Percentiles rank a stretch among this genome's conserved stretches.
Evolutionary conservation across 352 stramenopile species (phyloP).

Genomic region (Pythium phragmiticola): DNA sequence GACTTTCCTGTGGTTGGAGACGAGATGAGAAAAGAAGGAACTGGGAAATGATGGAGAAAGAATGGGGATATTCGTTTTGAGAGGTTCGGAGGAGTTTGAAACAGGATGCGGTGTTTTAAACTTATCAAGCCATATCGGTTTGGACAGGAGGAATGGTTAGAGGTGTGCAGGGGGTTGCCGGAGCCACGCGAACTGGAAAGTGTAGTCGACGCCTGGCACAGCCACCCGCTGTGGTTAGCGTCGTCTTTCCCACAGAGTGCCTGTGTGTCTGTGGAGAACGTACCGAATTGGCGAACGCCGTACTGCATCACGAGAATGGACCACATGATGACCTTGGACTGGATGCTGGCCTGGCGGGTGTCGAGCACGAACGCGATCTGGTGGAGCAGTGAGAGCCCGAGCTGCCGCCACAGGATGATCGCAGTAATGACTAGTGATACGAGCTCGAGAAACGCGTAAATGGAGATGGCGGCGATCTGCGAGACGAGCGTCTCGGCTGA

Average conservation of each 20-base stretch:
- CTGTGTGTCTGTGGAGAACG: not conserved
- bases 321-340: constrained; percentile 22
- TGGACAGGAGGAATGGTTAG: not conserved
- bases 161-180: not conserved
- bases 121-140: not conserved
- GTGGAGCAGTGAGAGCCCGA: constrained; percentile 14
- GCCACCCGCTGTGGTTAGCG: not conserved
- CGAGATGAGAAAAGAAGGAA: not conserved
- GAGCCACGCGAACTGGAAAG: constrained; percentile 19
- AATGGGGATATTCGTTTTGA: not conserved
- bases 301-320: constrained; percentile 14
- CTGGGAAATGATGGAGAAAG: not conserved
- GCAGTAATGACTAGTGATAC: not conserved
- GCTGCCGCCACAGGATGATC: not conserved
- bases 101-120: not conserved
- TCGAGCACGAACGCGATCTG: constrained; percentile 22
- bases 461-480: not conserved
- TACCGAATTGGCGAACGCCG: constrained; percentile 12
- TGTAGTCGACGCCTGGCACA: constrained; percentile 20
- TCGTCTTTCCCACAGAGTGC: not conserved
- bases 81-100: not conserved
- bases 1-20: not conserved
- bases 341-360: constrained; percentile 6
- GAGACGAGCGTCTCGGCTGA: not conserved
- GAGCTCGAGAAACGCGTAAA: constrained; percentile 12